Base-by-base conservation (phyloP, 139 green algal species). In the Chlorokybus atmophyticus region DNA sequence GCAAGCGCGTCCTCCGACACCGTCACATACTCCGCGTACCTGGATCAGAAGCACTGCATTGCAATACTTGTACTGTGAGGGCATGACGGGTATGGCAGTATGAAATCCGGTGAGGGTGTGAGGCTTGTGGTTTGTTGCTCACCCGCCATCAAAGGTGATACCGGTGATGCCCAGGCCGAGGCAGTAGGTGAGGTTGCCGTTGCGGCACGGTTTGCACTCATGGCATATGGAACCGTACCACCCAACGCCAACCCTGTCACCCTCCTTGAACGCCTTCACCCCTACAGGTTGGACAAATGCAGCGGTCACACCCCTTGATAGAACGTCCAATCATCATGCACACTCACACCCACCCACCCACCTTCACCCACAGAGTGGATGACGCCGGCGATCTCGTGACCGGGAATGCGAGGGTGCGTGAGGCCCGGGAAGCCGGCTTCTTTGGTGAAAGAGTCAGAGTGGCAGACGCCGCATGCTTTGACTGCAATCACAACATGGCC, bases 391-490 rank as follows among this genome's bases (percentile, higher is more conserved):
- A 62, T 52, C 14, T 62, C 55, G 32, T 62, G 55, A 3, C 55
- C 55, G 4, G 55, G 55, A 28, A 52, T 24, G 4, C 55, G 32
- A 17, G 55, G 55, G 23, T 42, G 29, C 2, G 25, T n/a, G 14
- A 58, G 35, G 2, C 55, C 55, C 25, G 26, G 55, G 40, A 52
- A 58, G 10, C 40, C 40, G 25, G 23, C 40, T 4, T 24, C 25
- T 27, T 23, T 1, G 29, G 29, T 52, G 23, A 59, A 52, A 19
- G 14, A 54, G 52, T 62, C 55, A 25, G n/a, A 21, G 35, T 62
- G 55, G 17, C 55, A 62, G n/a, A 55, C 40, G 40, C 55, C 55
- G 28, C 55, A 62, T n/a, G 55, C 55, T 17, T 62, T n/a, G n/a
- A 44, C 38, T n/a, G n/a, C n/a, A n/a, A n/a, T n/a, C n/a, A n/a